phyloP scores from a whole-genome alignment of 148 eudicot genomes.

The Polygonum maritimum region DNA sequence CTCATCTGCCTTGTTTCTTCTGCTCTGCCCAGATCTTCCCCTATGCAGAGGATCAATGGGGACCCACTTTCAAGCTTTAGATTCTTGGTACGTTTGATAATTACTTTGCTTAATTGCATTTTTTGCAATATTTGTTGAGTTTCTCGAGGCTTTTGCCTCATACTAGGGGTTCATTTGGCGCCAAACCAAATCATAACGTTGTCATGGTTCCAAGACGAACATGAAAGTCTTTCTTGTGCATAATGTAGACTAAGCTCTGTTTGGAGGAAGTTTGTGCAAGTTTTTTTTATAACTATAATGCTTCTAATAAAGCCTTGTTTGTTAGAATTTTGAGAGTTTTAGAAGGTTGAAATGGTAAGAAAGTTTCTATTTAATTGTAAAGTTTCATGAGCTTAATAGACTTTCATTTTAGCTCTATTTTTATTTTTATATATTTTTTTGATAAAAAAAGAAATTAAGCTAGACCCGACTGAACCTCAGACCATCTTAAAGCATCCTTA shows the following conservation, averaged over 20 bases:
- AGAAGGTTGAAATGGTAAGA: too few relatives aligned
- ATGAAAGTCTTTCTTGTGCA: background rate
- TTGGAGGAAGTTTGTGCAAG: too few relatives aligned
- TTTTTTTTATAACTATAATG: too few relatives aligned
- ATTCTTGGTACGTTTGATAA: slow-evolving; percentile 37
- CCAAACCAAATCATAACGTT: too few relatives aligned
- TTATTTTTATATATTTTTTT: too few relatives aligned
- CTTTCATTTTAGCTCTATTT: background rate
- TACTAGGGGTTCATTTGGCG: too few relatives aligned
- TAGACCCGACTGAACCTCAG: too few relatives aligned
- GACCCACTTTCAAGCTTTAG: slow-evolving; percentile 60
- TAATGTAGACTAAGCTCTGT: background rate
- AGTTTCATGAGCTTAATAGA: background rate
- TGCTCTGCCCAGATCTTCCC: slow-evolving; percentile 30
- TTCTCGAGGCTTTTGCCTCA: background rate
- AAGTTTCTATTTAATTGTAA: background rate
- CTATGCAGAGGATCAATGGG: slow-evolving; percentile 38
- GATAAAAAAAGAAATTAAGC: too few relatives aligned
- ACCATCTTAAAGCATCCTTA: too few relatives aligned
- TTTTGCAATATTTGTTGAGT: background rate
- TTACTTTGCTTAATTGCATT: background rate
- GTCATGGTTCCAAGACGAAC: too few relatives aligned
- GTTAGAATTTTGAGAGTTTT: too few relatives aligned
- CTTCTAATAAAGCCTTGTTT: too few relatives aligned
- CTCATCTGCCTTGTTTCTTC: slow-evolving; percentile 74